Percentiles rank a stretch among this genome's conserved stretches.
phyloP scores from a whole-genome alignment of 2,329 filamentous ascomycete genomes.

The Ophiostoma piceae region DNA sequence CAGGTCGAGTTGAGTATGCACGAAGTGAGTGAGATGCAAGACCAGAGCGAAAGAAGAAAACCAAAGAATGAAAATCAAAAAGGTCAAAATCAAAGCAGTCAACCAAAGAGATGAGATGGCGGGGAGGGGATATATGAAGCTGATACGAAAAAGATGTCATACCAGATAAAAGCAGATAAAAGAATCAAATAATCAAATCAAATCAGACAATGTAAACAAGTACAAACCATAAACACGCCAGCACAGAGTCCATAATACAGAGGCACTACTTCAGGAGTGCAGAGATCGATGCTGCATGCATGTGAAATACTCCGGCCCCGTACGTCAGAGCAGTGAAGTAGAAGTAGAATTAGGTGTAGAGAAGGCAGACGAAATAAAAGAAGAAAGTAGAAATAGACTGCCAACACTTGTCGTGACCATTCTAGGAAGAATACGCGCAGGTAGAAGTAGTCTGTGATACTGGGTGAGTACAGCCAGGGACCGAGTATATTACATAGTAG shows the following conservation, averaged over 20 bases:
- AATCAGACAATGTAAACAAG: neutral
- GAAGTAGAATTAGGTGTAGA: neutral
- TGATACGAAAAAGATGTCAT: neutral
- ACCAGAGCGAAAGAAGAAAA: neutral
- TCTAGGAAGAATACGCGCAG: neutral
- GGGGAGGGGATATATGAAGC: neutral
- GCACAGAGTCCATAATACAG: neutral
- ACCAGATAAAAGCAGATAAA: neutral
- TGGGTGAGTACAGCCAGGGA: too few species aligned
- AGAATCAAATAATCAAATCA: neutral
- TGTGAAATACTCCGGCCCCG: neutral
- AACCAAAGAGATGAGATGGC: neutral
- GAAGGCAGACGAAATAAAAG: neutral
- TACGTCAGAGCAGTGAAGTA: neutral
- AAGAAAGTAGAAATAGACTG: too few species aligned
- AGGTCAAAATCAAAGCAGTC: neutral
- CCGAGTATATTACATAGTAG: too few species aligned
- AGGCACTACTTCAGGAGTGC: neutral
- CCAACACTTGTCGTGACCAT: neutral
- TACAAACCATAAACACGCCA: neutral
- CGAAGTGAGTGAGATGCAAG: neutral
- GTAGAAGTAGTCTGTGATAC: too few species aligned
- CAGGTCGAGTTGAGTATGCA: neutral
- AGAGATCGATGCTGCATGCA: constrained; percentile 2
- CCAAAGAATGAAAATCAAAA: neutral